Evolutionary conservation across 164 flowering plant genomes (phyloP).

Genomic region (Vitis rupestris): DNA sequence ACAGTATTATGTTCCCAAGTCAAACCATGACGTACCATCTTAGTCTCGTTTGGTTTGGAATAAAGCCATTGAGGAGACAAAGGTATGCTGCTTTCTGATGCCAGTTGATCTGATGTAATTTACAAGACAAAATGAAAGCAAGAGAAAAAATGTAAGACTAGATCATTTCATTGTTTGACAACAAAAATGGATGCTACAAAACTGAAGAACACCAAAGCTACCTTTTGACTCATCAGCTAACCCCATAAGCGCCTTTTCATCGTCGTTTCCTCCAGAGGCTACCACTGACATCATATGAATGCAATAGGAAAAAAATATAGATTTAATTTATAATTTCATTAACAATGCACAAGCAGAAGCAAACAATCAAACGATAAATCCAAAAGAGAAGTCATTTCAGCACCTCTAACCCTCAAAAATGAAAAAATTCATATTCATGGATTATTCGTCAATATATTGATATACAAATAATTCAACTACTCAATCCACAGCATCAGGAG

Average conservation of each 20-base stretch:
- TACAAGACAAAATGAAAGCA: constrained; percentile 3
- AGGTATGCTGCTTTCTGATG: constrained; percentile 74
- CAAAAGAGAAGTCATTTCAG: background rate
- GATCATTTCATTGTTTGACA: background rate
- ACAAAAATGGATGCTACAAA: background rate
- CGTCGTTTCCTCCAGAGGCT: constrained; percentile 41
- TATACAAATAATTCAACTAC: too few species aligned
- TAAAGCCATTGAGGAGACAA: constrained; percentile 96
- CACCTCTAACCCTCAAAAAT: too few species aligned
- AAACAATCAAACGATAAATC: too few species aligned
- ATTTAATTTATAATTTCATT: background rate
- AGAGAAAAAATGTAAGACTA: background rate
- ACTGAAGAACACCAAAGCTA: constrained; percentile 10
- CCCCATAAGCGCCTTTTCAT: constrained; percentile 43
- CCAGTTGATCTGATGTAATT: constrained; percentile 55
- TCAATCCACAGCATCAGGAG: too few species aligned
- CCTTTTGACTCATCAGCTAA: constrained; percentile 71
- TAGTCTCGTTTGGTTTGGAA: constrained; percentile 70
- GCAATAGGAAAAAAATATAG: background rate
- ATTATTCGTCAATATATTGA: too few species aligned
- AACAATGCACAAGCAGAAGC: too few species aligned
- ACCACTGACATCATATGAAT: constrained; percentile 26
- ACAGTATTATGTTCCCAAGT: background rate
- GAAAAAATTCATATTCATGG: too few species aligned
- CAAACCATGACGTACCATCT: constrained; percentile 27